A percentile compares a stretch with the other conserved stretches of the same genome.
These are phyloP conservation scores for Botryotinia calthae DNA, from an alignment of 2,329 filamentous ascomycete species.

Conservation along the genomic window DNA sequence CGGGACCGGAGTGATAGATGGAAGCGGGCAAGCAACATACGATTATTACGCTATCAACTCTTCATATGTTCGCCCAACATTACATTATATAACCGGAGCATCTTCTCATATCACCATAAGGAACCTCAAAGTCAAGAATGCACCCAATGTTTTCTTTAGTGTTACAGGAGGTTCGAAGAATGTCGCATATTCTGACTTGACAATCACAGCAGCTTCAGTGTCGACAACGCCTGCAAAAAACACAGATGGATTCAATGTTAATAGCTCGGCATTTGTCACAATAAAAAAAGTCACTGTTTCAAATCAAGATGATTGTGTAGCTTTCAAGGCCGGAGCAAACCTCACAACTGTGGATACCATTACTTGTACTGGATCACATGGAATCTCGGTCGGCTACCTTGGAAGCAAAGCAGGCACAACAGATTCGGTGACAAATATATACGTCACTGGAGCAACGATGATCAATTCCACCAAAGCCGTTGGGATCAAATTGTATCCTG, in stretches of 20 bases:
- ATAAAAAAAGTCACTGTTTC: slow-evolving; percentile 50
- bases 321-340: slow-evolving; percentile 54
- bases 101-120: slow-evolving; percentile 41
- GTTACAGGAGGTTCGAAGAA: slow-evolving; percentile 41
- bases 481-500: slow-evolving; percentile 48
- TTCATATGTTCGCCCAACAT: slow-evolving; percentile 43
- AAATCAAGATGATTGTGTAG: slow-evolving; percentile 60
- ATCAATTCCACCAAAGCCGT: slow-evolving; percentile 45
- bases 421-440: slow-evolving; percentile 46
- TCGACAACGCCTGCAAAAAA: slow-evolving; percentile 47
- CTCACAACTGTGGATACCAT: slow-evolving; percentile 44
- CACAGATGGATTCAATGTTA: slow-evolving; percentile 54
- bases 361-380: slow-evolving; percentile 48
- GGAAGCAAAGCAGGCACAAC: slow-evolving; percentile 38
- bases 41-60: slow-evolving; percentile 43
- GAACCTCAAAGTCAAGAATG: slow-evolving; percentile 43
- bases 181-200: slow-evolving; percentile 41
- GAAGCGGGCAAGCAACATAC: slow-evolving; percentile 46
- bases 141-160: slow-evolving; percentile 47
- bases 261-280: slow-evolving; percentile 45
- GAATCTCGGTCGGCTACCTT: slow-evolving; percentile 48
- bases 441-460: slow-evolving; percentile 44
- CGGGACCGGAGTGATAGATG: slow-evolving; percentile 46
- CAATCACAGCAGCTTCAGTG: slow-evolving; percentile 42
- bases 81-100: slow-evolving; percentile 43